Evolutionary conservation across 805 yeast genomes (phyloP).

Genomic region (Candida incommunis): DNA sequence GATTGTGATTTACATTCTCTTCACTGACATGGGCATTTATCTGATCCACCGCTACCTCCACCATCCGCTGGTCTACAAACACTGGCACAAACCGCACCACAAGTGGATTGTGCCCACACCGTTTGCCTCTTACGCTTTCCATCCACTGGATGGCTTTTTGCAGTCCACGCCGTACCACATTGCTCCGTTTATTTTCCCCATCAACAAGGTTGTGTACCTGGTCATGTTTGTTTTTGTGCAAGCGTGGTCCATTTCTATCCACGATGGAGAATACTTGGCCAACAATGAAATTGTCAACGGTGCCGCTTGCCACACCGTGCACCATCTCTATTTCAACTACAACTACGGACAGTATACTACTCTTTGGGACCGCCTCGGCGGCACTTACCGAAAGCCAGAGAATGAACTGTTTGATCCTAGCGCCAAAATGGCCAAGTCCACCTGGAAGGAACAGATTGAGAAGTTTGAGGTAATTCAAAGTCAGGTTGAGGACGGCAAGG

Average conservation of each 20-base stretch:
- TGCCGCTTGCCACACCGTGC: conserved; percentile 96
- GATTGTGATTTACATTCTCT: conserved; percentile 67
- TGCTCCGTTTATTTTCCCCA: conserved; percentile 83
- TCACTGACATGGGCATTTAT: conserved; percentile 89
- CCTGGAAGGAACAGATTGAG: conserved; percentile 57
- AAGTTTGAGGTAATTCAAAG: conserved; percentile 69
- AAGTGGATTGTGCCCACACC: conserved; percentile 99
- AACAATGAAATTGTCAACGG: conserved; percentile 92
- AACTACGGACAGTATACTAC: conserved; percentile 98
- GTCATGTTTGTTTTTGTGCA: conserved; percentile 79
- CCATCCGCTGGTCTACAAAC: conserved; percentile 80
- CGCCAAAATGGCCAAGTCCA: conserved; percentile 38
- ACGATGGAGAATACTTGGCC: conserved; percentile 91
- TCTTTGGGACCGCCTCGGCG: conserved; percentile 93
- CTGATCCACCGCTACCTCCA: conserved; percentile 86
- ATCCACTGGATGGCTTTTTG: conserved; percentile 90
- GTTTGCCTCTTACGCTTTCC: conserved; percentile 96
- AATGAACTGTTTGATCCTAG: conserved; percentile 61
- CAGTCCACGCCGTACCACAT: conserved; percentile 91
- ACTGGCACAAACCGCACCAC: conserved; percentile 92
- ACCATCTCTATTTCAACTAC: conserved; percentile 92
- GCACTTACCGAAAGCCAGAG: conserved; percentile 88
- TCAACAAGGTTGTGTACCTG: conserved; percentile 76
- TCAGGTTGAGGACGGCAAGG: conserved; percentile 56
- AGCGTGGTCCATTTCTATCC: conserved; percentile 98